These are phyloP conservation scores for Atkinsonella hypoxylon DNA, from an alignment of 2,329 filamentous ascomycete species.

Conservation along the genomic window DNA sequence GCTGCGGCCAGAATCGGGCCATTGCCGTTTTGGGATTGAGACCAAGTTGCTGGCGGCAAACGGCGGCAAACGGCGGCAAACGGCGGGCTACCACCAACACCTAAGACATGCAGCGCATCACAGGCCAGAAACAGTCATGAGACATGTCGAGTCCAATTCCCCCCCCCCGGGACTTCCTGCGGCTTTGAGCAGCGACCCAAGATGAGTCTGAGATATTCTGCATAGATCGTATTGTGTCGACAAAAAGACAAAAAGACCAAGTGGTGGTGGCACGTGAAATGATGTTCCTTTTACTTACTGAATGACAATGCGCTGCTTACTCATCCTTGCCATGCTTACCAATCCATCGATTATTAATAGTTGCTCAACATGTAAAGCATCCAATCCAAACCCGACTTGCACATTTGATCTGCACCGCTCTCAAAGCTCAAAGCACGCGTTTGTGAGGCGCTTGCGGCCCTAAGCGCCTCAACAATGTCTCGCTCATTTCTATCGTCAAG, in stretches of 20 bases:
- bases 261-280: constrained; percentile 13
- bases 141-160: too few species aligned
- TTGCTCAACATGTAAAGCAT: neutral
- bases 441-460: neutral
- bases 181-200: too few species aligned
- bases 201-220: too few species aligned
- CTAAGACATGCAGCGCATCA: too few species aligned
- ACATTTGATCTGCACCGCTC: too few species aligned
- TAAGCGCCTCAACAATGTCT: constrained; percentile 6
- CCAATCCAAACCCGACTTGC: neutral
- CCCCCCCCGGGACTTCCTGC: too few species aligned
- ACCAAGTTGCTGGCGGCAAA: neutral
- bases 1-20: neutral
- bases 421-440: too few species aligned
- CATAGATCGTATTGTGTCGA: too few species aligned
- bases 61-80: neutral
- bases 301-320: constrained; percentile 6
- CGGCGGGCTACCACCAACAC: neutral
- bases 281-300: constrained; percentile 6
- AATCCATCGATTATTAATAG: neutral
- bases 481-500: constrained; percentile 7
- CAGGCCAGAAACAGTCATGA: too few species aligned
- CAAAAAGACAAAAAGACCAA: too few species aligned
- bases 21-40: neutral
- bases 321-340: neutral